A percentile compares a stretch with the other conserved stretches of the same genome.
phyloP scores from a whole-genome alignment of 23 red algal species.

The Chondrus crispus region DNA sequence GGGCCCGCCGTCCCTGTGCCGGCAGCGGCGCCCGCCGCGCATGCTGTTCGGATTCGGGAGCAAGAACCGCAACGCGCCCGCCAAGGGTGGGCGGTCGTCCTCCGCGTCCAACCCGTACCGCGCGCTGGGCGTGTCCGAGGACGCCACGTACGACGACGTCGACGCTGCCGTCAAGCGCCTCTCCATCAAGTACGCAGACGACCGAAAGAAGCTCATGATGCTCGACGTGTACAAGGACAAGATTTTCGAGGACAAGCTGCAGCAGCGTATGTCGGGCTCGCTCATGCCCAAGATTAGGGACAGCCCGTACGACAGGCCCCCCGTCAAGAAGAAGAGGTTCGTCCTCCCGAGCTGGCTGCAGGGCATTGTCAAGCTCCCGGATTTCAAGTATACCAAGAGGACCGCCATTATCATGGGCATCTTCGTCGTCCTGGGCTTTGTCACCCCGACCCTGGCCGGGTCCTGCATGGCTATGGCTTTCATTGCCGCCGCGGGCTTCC shows the following conservation, averaged over 20 bases:
- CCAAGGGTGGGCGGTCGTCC: background rate
- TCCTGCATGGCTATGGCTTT: conserved; percentile 86
- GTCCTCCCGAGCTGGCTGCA: conserved; percentile 62
- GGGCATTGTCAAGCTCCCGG: conserved; percentile 80
- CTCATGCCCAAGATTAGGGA: conserved; percentile 77
- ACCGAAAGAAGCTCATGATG: conserved; percentile 91
- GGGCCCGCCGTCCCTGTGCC: too few relatives aligned
- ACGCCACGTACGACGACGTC: conserved; percentile 95
- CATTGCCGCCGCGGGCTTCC: conserved; percentile 82
- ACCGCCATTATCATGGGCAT: conserved; percentile 81
- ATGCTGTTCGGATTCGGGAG: conserved; percentile 76
- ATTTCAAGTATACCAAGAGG: conserved; percentile 59
- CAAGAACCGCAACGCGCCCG: conserved; percentile 47
- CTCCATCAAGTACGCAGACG: conserved; percentile 89
- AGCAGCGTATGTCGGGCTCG: conserved; percentile 77
- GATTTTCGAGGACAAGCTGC: conserved; percentile 95
- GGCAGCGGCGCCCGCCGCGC: background rate
- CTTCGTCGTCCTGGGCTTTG: conserved; percentile 73
- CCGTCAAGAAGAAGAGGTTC: conserved; percentile 75
- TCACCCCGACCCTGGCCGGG: conserved; percentile 76
- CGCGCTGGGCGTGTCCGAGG: conserved; percentile 77
- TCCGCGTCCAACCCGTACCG: conserved; percentile 86
- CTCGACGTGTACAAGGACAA: conserved; percentile 88
- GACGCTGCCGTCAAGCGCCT: conserved; percentile 80
- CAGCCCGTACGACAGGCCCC: conserved; percentile 77